phyloP scores from a whole-genome alignment of 2,329 filamentous ascomycete species.

The Davidsoniella neocaledoniae region DNA sequence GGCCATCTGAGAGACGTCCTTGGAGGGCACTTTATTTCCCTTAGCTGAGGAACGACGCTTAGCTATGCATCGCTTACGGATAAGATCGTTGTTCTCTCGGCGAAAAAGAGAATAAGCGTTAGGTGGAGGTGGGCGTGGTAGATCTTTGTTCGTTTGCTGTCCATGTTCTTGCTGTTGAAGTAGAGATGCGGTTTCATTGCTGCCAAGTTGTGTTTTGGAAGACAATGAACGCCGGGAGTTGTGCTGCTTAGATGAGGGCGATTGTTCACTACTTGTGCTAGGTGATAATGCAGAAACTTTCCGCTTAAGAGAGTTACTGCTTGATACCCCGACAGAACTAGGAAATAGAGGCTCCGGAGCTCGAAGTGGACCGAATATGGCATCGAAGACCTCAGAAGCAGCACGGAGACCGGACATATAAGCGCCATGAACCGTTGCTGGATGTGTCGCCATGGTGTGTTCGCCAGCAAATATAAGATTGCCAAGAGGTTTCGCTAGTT shows the following conservation, averaged over 20 bases:
- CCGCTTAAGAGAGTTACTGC: slow-evolving; percentile 30
- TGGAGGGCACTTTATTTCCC: slow-evolving; percentile 7
- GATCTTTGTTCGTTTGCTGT: slow-evolving; percentile 46
- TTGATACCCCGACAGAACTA: slow-evolving; percentile 17
- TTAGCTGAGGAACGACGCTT: slow-evolving; percentile 2
- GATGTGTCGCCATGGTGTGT: slow-evolving; percentile 88
- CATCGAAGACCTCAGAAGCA: slow-evolving; percentile 69
- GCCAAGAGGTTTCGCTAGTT: slow-evolving; percentile 69
- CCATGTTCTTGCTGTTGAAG: slow-evolving; percentile 34
- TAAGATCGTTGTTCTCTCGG: slow-evolving; percentile 54
- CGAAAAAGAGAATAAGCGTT: slow-evolving; percentile 87
- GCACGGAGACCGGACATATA: slow-evolving; percentile 86
- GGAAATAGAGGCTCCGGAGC: slow-evolving; percentile 61
- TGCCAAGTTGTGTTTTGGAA: not conserved
- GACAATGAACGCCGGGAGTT: not conserved
- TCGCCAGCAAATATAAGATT: slow-evolving; percentile 93
- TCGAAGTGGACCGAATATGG: slow-evolving; percentile 64
- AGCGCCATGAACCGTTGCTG: slow-evolving; percentile 90
- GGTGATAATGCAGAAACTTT: slow-evolving; percentile 23
- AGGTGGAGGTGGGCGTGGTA: slow-evolving; percentile 54
- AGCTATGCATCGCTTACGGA: slow-evolving; percentile 41
- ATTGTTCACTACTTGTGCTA: no score
- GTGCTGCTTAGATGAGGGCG: slow-evolving; percentile 15
- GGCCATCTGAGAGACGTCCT: slow-evolving; percentile 33
- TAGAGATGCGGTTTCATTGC: not conserved